Evolutionary conservation across 1,284 basidiomycete genomes (phyloP).

Genomic region (Vanrija humicola): DNA sequence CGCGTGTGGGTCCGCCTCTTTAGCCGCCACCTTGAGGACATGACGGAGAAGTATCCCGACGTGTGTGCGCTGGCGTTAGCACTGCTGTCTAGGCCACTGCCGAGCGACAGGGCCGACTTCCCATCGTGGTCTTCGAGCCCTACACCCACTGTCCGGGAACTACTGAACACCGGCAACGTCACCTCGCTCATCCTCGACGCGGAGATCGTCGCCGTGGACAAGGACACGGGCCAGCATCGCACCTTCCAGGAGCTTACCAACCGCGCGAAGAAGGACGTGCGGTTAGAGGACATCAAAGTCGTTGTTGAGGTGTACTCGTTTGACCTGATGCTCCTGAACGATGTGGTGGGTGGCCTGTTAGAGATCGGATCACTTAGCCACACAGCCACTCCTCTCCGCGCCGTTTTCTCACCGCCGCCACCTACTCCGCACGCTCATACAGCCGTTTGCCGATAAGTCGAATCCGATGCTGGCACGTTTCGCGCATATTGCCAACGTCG

Average conservation of each 20-base stretch:
- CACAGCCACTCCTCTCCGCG: conserved; percentile 63
- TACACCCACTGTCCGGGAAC: conserved; percentile 18
- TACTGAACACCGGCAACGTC: conserved; percentile 30
- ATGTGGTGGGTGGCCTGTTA: conserved; percentile 61
- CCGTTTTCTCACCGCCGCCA: conserved; percentile 70
- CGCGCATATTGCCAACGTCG: conserved; percentile 70
- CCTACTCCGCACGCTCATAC: conserved; percentile 60
- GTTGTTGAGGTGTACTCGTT: conserved; percentile 94
- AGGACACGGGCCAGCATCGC: conserved; percentile 73
- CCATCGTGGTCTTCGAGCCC: conserved; percentile 30
- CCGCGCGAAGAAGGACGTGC: conserved; percentile 96
- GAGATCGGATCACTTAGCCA: background rate
- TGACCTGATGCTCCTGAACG: conserved; percentile 91
- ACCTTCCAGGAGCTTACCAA: conserved; percentile 97
- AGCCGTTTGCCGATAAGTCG: conserved; percentile 46
- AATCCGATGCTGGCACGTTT: conserved; percentile 60
- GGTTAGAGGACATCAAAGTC: conserved; percentile 91
- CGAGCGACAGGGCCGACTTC: conserved; percentile 20
- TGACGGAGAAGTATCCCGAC: conserved; percentile 93
- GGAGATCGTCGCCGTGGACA: conserved; percentile 94
- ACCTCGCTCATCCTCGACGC: conserved; percentile 91
- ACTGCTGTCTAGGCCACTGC: conserved; percentile 28
- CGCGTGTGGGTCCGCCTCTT: conserved; percentile 65
- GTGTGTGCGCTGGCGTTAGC: conserved; percentile 59
- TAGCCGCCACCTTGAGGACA: conserved; percentile 81